These are phyloP conservation scores for Yamadazyma taylorii DNA, from an alignment of 1,139 yeast species.

Conservation along the genomic window DNA sequence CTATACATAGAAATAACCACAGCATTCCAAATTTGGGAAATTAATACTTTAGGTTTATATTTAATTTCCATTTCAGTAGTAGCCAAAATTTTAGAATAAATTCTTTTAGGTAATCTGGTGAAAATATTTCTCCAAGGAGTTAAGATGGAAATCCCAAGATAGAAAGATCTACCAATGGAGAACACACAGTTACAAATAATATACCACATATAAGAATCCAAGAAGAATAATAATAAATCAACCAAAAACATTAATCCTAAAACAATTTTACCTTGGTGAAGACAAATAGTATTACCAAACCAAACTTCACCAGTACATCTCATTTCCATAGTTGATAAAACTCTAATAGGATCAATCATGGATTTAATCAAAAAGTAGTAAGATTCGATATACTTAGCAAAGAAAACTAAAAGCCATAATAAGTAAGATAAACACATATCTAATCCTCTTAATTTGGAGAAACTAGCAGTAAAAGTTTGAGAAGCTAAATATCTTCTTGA, in stretches of 20 bases:
- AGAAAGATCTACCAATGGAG: constrained; percentile 96
- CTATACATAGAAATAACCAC: constrained; percentile 98
- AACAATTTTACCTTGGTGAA: constrained; percentile 82
- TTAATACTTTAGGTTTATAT: constrained; percentile 96
- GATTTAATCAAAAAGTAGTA: constrained; percentile 91
- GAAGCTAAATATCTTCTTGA: constrained; percentile 91
- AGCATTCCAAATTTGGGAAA: constrained; percentile 99
- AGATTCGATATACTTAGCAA: constrained; percentile 86
- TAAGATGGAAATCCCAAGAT: constrained; percentile 95
- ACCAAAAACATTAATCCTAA: constrained; percentile 90
- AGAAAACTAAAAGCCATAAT: constrained; percentile 85
- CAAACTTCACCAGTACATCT: constrained; percentile 82
- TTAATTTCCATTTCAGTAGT: constrained; percentile 99
- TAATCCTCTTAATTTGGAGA: constrained; percentile 74
- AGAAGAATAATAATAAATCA: constrained; percentile 91
- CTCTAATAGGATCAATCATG: constrained; percentile 90
- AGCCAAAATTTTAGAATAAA: constrained; percentile 94
- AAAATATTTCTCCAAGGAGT: constrained; percentile 99
- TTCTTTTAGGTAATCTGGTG: constrained; percentile 97
- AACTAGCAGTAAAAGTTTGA: constrained; percentile 94
- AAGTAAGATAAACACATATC: constrained; percentile 97
- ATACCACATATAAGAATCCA: constrained; percentile 99
- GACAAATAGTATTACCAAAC: constrained; percentile 75
- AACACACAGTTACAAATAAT: constrained; percentile 91
- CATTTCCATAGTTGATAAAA: constrained; percentile 46